These are phyloP conservation scores for Omphalea diandra DNA, from an alignment of 441 rosid species.

Conservation along the genomic window DNA sequence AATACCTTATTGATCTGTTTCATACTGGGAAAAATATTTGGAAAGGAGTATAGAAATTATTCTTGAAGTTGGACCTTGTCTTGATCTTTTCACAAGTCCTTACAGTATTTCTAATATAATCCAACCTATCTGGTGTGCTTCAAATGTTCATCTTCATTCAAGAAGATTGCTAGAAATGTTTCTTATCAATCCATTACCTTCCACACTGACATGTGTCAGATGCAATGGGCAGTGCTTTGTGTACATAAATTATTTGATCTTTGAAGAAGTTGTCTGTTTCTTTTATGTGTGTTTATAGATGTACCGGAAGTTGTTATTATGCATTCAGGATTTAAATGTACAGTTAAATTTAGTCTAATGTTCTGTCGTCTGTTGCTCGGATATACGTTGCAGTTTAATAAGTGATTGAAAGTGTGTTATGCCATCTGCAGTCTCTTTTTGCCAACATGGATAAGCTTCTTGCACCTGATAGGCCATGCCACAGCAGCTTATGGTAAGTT, in stretches of 20 bases:
- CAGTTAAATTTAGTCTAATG: neutral
- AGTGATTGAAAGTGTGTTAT: neutral
- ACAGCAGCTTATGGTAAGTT: conserved; percentile 76
- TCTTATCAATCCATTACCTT: neutral
- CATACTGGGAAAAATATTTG: neutral
- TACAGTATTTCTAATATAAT: neutral
- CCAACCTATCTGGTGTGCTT: neutral
- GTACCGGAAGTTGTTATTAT: neutral
- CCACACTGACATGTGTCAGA: neutral
- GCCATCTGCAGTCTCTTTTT: conserved; percentile 64
- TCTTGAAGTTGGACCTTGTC: neutral
- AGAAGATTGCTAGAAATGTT: neutral
- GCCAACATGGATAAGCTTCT: conserved; percentile 67
- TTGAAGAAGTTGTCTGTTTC: too few species aligned
- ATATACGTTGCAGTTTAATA: neutral
- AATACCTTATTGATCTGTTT: neutral
- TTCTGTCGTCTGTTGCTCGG: neutral
- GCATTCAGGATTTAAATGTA: neutral
- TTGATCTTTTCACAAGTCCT: neutral
- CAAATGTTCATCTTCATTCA: neutral
- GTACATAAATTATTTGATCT: neutral
- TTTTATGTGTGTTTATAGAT: neutral
- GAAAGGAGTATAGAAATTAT: neutral
- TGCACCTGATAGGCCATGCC: conserved; percentile 85
- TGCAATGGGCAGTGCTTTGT: neutral